phyloP scores from a whole-genome alignment of 2,329 filamentous ascomycete genomes.

The Diatrype stigma region DNA sequence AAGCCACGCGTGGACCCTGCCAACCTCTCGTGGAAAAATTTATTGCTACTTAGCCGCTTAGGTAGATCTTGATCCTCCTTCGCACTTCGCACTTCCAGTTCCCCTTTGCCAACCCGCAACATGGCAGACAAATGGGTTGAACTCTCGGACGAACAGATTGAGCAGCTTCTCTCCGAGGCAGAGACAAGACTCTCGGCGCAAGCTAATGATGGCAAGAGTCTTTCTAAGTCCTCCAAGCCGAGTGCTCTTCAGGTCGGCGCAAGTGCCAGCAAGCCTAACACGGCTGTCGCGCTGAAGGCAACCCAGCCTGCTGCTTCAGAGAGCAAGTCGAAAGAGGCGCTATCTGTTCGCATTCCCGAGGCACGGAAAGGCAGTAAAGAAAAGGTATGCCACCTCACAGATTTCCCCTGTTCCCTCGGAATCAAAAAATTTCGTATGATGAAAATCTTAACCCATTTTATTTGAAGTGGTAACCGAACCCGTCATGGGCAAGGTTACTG shows the following conservation, averaged over 20 bases:
- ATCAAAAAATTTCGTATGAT: constrained; percentile 52
- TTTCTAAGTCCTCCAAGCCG: constrained; percentile 29
- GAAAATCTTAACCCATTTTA: constrained; percentile 67
- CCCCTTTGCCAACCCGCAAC: constrained; percentile 9
- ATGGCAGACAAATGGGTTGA: constrained; percentile 34
- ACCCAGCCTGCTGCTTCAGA: constrained; percentile 6
- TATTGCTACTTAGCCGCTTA: no score
- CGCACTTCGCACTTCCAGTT: neutral
- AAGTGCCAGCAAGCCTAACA: constrained; percentile 5
- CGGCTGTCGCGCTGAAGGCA: neutral
- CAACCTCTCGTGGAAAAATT: neutral
- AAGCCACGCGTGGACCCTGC: neutral
- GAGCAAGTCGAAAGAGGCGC: constrained; percentile 9
- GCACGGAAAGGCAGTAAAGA: constrained; percentile 25
- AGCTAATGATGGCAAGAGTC: constrained; percentile 20
- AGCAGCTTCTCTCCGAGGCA: constrained; percentile 59
- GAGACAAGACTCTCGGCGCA: constrained; percentile 47
- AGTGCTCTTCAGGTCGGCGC: constrained; percentile 9
- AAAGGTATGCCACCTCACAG: constrained; percentile 22
- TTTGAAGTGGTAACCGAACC: constrained; percentile 72
- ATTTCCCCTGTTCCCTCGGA: neutral
- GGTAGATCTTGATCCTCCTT: neutral
- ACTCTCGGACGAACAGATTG: constrained; percentile 60
- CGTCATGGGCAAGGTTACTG: constrained; percentile 77
- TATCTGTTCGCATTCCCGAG: constrained; percentile 25